Evolutionary conservation across 345 rosid species (phyloP).

Genomic region (Salix arbutifolia): DNA sequence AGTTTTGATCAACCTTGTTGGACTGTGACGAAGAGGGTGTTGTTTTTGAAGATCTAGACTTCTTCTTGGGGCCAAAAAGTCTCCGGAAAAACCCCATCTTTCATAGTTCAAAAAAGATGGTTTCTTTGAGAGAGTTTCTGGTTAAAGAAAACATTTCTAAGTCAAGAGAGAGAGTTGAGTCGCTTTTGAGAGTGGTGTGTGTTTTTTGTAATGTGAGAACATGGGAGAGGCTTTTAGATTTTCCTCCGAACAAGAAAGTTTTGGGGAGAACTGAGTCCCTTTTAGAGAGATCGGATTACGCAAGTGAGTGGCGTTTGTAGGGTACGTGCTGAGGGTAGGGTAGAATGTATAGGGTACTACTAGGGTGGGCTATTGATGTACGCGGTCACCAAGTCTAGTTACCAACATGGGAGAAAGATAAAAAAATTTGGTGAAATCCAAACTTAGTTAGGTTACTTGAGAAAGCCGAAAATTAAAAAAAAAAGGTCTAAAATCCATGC

Average conservation of each 20-base stretch:
- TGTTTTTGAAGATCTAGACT: constrained; percentile 22
- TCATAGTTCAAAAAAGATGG: constrained; percentile 23
- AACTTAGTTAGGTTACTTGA: not conserved
- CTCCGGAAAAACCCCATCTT: constrained; percentile 74
- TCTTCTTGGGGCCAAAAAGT: constrained; percentile 58
- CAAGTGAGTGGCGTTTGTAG: not conserved
- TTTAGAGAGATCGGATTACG: not conserved
- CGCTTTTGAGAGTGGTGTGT: not conserved
- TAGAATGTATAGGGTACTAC: not conserved
- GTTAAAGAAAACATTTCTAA: not conserved
- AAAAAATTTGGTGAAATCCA: too few species aligned
- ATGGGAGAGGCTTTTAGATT: not conserved
- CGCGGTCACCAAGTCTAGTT: too few species aligned
- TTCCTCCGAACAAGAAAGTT: not conserved
- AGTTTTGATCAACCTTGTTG: constrained; percentile 1
- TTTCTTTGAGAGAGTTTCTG: not conserved
- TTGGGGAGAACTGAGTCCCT: too few species aligned
- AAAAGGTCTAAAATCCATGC: not conserved
- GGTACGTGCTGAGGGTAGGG: constrained; percentile 3
- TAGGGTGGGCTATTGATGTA: not conserved
- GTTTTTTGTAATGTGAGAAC: not conserved
- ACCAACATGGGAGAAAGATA: too few species aligned
- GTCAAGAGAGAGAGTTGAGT: not conserved
- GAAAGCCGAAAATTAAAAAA: not conserved
- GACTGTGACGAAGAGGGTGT: constrained; percentile 3